Percentiles rank a stretch among this genome's conserved stretches.
Conservation (phyloP, 371 early-diverging fungal genomes). For the Parasitella parasitica region DNA sequence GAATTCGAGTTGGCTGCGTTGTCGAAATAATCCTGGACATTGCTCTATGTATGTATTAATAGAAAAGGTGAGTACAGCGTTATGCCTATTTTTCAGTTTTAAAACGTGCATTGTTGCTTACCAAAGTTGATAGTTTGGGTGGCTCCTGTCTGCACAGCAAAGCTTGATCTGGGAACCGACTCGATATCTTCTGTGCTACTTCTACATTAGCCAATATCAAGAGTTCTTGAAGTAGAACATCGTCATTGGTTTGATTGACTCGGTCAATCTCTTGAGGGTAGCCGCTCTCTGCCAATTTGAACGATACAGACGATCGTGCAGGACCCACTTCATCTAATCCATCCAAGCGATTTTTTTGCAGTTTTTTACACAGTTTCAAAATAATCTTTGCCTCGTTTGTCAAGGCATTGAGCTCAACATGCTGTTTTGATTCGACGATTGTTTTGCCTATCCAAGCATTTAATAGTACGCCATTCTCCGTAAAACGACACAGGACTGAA, state of each 20-base stretch:
- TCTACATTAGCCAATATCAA: conserved; percentile 32
- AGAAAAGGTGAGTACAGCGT: not conserved
- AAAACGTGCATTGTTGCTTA: conserved; percentile 4
- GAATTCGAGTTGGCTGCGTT: not conserved
- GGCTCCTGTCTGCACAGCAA: conserved; percentile 30
- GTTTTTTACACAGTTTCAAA: conserved; percentile 14
- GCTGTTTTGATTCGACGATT: conserved; percentile 66
- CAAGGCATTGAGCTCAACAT: conserved; percentile 14
- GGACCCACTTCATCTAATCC: conserved; percentile 13
- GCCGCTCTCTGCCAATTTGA: conserved; percentile 27
- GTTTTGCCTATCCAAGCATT: conserved; percentile 58
- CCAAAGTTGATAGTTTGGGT: conserved; percentile 17
- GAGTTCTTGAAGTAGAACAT: conserved; percentile 27
- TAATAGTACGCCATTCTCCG: conserved; percentile 51
- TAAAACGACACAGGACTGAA: conserved; percentile 70
- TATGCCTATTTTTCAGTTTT: no score
- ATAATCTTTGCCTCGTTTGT: not conserved
- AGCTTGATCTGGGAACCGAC: conserved; percentile 37
- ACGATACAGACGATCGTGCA: conserved; percentile 1
- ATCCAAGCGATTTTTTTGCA: conserved; percentile 16
- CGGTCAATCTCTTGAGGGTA: conserved; percentile 22
- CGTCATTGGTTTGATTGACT: conserved; percentile 6
- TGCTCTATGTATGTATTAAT: not conserved
- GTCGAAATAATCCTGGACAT: conserved; percentile 25
- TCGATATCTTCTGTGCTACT: conserved; percentile 37